A percentile compares a stretch with the other conserved stretches of the same genome.
phyloP scores from a whole-genome alignment of 2,329 filamentous ascomycete genomes.

The Trichoderma aggressivum region DNA sequence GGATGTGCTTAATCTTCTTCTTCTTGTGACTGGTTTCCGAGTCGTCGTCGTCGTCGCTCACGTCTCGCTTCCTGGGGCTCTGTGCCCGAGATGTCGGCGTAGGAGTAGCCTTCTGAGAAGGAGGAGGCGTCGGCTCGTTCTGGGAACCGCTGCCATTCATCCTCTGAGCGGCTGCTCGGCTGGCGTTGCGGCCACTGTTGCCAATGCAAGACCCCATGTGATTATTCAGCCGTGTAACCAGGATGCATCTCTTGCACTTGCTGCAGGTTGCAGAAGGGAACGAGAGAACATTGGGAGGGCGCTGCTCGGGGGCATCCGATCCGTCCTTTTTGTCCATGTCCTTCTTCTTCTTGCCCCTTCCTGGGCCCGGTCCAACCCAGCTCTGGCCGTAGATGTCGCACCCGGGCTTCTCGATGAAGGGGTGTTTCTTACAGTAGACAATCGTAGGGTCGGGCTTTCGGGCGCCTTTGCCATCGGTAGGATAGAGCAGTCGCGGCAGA shows the following conservation, averaged over 20 bases:
- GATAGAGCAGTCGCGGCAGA: constrained; percentile 69
- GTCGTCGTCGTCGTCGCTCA: constrained; percentile 52
- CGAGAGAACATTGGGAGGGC: constrained; percentile 59
- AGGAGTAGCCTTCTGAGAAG: constrained; percentile 62
- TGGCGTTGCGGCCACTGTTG: constrained; percentile 61
- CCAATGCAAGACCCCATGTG: constrained; percentile 68
- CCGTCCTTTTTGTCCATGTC: constrained; percentile 62
- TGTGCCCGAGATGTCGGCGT: constrained; percentile 50
- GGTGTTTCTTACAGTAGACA: constrained; percentile 75
- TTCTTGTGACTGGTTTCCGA: constrained; percentile 53
- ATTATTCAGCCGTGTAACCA: constrained; percentile 63
- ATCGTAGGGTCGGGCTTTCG: constrained; percentile 62
- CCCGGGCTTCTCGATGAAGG: constrained; percentile 71
- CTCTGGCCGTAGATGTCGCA: constrained; percentile 82
- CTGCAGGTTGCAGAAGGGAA: constrained; percentile 65
- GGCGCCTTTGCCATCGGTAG: constrained; percentile 66
- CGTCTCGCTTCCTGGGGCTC: constrained; percentile 57
- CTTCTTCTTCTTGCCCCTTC: constrained; percentile 76
- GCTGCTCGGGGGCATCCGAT: constrained; percentile 51
- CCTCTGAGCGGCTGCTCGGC: constrained; percentile 60
- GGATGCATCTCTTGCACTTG: constrained; percentile 64
- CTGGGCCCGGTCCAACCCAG: constrained; percentile 68
- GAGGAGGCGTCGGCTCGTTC: constrained; percentile 56
- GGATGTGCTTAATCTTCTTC: constrained; percentile 52
- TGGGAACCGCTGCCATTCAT: constrained; percentile 57